These are phyloP conservation scores for Phaseolus lunatus DNA, from an alignment of 306 rosid genomes.

Conservation along the genomic window DNA sequence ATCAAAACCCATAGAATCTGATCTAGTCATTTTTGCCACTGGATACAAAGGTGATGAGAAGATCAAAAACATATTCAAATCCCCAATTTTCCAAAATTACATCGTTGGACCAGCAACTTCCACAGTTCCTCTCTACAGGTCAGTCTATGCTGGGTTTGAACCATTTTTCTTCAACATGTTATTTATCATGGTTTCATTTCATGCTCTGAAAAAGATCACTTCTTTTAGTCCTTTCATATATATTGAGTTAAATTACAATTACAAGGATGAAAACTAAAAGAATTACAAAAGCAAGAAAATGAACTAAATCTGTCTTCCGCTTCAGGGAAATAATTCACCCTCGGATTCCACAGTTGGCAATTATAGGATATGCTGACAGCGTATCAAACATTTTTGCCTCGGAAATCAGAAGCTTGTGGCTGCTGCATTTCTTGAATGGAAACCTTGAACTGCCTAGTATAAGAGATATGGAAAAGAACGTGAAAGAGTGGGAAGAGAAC, in stretches of 20 bases:
- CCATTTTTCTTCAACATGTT: not conserved
- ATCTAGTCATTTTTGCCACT: conserved; percentile 64
- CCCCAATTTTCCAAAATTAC: conserved; percentile 46
- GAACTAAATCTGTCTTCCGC: no score
- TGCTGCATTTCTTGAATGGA: conserved; percentile 51
- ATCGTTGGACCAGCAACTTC: conserved; percentile 31
- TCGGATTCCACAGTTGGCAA: conserved; percentile 53
- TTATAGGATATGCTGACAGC: conserved; percentile 55
- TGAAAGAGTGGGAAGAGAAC: conserved; percentile 49
- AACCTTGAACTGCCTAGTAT: conserved; percentile 54
- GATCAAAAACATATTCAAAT: conserved; percentile 55
- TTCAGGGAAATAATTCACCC: conserved; percentile 57
- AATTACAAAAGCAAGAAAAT: no score
- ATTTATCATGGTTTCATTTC: not conserved
- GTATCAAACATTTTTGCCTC: conserved; percentile 42
- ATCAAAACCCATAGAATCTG: conserved; percentile 44
- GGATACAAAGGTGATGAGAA: conserved; percentile 62
- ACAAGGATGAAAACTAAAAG: no score
- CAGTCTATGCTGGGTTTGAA: not conserved
- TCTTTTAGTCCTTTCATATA: no score
- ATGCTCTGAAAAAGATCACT: no score
- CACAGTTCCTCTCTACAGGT: conserved; percentile 61
- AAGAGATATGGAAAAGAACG: conserved; percentile 56
- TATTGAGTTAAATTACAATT: no score
- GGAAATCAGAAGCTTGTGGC: conserved; percentile 60